Percentiles rank a stretch among this genome's conserved stretches.
phyloP scores from a whole-genome alignment of 495 filamentous ascomycete species.

The Cercophora newfieldiana region DNA sequence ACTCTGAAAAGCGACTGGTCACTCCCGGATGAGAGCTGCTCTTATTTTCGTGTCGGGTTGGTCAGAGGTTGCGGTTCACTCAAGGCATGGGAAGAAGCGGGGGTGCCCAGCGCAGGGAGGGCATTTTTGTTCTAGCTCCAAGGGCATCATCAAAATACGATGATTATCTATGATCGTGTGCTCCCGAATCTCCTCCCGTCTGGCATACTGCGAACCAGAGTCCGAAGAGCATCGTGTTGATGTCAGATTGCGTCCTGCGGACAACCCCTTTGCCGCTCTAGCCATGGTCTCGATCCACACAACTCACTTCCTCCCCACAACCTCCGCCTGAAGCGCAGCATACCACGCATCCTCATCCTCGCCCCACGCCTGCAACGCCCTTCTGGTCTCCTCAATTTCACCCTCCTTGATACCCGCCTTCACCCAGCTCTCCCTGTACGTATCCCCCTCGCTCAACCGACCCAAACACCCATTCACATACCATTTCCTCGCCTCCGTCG shows the following conservation, averaged over 20 bases:
- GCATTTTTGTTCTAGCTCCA: conserved; percentile 2
- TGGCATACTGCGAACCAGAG: too few relatives aligned
- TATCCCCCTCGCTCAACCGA: conserved; percentile 36
- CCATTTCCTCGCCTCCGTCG: conserved; percentile 32
- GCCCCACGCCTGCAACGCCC: conserved; percentile 34
- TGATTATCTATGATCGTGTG: too few relatives aligned
- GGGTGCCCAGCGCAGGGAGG: background rate
- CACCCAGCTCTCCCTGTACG: conserved; percentile 40
- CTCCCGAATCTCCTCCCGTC: too few relatives aligned
- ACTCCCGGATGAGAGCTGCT: background rate
- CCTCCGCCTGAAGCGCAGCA: conserved; percentile 36
- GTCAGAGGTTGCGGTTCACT: background rate
- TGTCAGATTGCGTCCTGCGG: too few relatives aligned
- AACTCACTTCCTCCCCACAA: conserved; percentile 44
- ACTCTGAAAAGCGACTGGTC: background rate
- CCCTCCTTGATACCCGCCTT: conserved; percentile 38
- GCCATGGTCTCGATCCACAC: too few relatives aligned
- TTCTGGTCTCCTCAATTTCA: conserved; percentile 37
- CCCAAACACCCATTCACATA: conserved; percentile 32
- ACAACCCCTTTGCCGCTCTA: too few relatives aligned
- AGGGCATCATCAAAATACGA: too few relatives aligned
- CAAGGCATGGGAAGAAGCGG: background rate
- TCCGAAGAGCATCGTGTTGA: too few relatives aligned
- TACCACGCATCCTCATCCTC: conserved; percentile 37
- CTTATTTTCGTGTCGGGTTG: conserved; percentile 3